Conservation (phyloP, 116 monocot species). For the Posidonia oceanica region DNA sequence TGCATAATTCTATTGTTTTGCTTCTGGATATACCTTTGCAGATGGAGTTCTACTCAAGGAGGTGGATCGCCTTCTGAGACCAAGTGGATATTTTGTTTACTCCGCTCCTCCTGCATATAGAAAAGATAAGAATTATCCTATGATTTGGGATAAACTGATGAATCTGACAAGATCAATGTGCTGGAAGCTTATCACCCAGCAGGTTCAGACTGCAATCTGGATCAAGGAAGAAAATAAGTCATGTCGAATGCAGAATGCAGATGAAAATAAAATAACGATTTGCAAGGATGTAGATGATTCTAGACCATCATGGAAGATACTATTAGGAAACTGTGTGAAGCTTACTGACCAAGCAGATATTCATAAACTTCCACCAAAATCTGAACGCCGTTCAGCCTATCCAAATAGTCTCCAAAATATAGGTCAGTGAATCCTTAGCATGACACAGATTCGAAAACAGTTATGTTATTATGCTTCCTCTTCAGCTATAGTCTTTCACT, state of each 20-base stretch:
- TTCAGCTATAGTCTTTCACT: not conserved
- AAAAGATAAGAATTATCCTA: constrained; percentile 76
- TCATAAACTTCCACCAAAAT: constrained; percentile 57
- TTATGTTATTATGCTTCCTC: not conserved
- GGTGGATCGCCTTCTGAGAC: constrained; percentile 78
- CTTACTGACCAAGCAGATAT: constrained; percentile 18
- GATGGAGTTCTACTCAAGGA: constrained; percentile 97
- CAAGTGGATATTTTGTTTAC: constrained; percentile 95
- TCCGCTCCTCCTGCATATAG: constrained; percentile 97
- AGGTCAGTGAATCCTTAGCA: constrained; percentile 36
- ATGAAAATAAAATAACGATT: constrained; percentile 35
- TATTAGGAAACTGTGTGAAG: constrained; percentile 65
- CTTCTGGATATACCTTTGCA: constrained; percentile 9
- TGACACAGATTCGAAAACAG: no score
- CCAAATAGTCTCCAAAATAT: constrained; percentile 52
- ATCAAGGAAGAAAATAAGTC: constrained; percentile 58
- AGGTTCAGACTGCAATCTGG: constrained; percentile 98
- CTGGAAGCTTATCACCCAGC: constrained; percentile 77
- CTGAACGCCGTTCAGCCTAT: constrained; percentile 57
- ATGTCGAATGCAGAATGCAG: constrained; percentile 59
- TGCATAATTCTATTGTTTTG: no score
- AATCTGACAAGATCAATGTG: constrained; percentile 81
- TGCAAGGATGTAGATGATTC: constrained; percentile 50
- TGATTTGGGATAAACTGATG: constrained; percentile 76
- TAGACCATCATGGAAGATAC: constrained; percentile 53